Conservation (phyloP, 2,329 filamentous ascomycete species). For the Colletotrichum caudatum region DNA sequence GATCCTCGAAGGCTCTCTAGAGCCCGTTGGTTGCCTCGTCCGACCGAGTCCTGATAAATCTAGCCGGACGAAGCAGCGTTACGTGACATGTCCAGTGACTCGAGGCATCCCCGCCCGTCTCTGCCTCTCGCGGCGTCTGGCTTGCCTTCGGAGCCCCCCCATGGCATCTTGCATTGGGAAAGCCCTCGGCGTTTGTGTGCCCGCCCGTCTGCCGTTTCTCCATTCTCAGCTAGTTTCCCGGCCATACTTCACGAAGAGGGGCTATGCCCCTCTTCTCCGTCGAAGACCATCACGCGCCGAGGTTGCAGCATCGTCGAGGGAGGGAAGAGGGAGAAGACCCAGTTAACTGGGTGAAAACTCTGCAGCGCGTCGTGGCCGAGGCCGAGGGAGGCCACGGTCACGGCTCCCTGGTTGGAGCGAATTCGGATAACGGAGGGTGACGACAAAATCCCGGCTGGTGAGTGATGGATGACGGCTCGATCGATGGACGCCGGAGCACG, state of each 20-base stretch:
- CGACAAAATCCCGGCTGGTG: background rate
- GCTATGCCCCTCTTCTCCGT: background rate
- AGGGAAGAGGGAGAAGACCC: background rate
- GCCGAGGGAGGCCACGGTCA: background rate
- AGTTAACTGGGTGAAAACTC: constrained; percentile 17
- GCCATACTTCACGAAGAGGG: background rate
- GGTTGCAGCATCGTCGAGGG: background rate
- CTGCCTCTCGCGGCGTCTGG: background rate
- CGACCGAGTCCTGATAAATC: background rate
- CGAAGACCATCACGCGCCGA: background rate
- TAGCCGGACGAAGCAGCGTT: background rate
- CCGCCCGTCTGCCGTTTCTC: background rate
- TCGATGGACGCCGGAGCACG: background rate
- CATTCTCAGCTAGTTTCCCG: background rate
- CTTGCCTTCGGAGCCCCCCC: too few species aligned
- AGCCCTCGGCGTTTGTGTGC: background rate
- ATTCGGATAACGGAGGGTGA: constrained; percentile 12
- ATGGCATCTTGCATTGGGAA: background rate
- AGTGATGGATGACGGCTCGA: too few species aligned
- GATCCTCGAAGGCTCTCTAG: too few species aligned
- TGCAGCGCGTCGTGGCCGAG: constrained; percentile 4
- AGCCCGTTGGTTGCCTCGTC: background rate
- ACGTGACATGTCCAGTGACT: background rate
- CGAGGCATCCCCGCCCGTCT: background rate
- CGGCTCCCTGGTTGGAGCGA: constrained; percentile 1